Evolutionary conservation across 768 basidiomycete genomes (phyloP).

Genomic region (Pisolithus albus): DNA sequence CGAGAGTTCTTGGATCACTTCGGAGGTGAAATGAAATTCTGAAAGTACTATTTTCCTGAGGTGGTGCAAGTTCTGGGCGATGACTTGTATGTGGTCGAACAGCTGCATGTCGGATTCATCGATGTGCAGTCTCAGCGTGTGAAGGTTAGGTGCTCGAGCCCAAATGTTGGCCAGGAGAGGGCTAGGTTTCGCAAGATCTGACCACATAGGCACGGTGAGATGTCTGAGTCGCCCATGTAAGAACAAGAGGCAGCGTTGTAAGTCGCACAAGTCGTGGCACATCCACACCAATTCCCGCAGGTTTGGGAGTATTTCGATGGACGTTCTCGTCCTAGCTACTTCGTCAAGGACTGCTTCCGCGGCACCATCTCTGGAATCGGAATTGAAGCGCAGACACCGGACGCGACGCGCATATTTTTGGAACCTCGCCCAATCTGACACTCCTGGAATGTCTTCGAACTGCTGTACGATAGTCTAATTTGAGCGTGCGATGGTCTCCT

Average conservation of each 20-base stretch:
- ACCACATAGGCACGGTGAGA: conserved; percentile 27
- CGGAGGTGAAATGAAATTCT: conserved; percentile 42
- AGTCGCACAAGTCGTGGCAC: conserved; percentile 14
- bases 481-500: background rate
- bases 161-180: conserved; percentile 34
- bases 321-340: conserved; percentile 48
- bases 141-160: conserved; percentile 46
- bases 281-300: conserved; percentile 47
- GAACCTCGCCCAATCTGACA: conserved; percentile 50
- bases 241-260: conserved; percentile 43
- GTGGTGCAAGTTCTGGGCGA: conserved; percentile 36
- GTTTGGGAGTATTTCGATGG: conserved; percentile 48
- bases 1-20: conserved; percentile 41
- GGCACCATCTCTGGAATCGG: conserved; percentile 11
- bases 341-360: conserved; percentile 34
- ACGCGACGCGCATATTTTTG: conserved; percentile 48
- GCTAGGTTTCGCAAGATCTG: conserved; percentile 2
- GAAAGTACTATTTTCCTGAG: conserved; percentile 47
- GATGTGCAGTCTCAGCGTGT: conserved; percentile 41
- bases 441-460: conserved; percentile 36
- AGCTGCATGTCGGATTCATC: conserved; percentile 34
- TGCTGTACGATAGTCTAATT: conserved; percentile 21
- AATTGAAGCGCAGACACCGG: conserved; percentile 27
- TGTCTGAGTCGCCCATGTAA: conserved; percentile 48
- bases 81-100: conserved; percentile 32